A percentile compares a stretch with the other conserved stretches of the same genome.
These are phyloP conservation scores for Pseudopediastrum boryanum DNA, from an alignment of 139 green algal species.

Conservation along the genomic window DNA sequence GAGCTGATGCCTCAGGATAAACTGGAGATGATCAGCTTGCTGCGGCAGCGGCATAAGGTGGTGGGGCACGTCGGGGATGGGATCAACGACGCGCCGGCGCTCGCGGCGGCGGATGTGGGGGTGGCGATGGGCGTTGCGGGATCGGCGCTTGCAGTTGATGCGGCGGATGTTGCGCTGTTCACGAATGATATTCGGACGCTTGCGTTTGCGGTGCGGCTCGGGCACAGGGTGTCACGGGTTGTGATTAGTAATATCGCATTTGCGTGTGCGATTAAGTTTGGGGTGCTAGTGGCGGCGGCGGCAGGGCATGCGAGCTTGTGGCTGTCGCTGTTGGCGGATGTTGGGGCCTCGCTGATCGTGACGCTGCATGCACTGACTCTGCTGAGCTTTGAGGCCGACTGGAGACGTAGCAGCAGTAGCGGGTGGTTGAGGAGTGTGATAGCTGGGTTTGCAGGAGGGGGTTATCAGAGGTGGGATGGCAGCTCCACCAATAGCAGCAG, in stretches of 20 bases:
- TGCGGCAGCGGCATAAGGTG: background rate
- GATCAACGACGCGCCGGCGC: constrained; percentile 70
- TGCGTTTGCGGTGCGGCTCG: constrained; percentile 33
- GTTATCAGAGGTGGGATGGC: no score
- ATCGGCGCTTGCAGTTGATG: constrained; percentile 69
- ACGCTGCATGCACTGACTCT: constrained; percentile 47
- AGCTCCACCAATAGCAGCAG: no score
- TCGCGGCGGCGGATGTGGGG: constrained; percentile 56
- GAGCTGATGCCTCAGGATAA: constrained; percentile 60
- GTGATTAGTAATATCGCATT: constrained; percentile 57
- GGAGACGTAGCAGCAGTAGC: no score
- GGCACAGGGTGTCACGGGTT: constrained; percentile 29
- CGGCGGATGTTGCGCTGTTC: constrained; percentile 71
- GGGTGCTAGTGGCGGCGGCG: constrained; percentile 47
- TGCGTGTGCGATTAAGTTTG: constrained; percentile 51
- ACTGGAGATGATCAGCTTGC: constrained; percentile 29
- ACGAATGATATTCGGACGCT: constrained; percentile 57
- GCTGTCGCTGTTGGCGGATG: constrained; percentile 65
- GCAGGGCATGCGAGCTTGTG: constrained; percentile 49
- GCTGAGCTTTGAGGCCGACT: constrained; percentile 35
- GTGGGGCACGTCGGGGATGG: constrained; percentile 73
- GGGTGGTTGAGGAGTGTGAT: no score
- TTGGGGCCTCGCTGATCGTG: constrained; percentile 65
- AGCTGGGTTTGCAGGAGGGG: no score
- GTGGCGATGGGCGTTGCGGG: constrained; percentile 73